Base-by-base conservation (phyloP, 371 early-diverging fungal species). In the Choanephora cucurbitarum region DNA sequence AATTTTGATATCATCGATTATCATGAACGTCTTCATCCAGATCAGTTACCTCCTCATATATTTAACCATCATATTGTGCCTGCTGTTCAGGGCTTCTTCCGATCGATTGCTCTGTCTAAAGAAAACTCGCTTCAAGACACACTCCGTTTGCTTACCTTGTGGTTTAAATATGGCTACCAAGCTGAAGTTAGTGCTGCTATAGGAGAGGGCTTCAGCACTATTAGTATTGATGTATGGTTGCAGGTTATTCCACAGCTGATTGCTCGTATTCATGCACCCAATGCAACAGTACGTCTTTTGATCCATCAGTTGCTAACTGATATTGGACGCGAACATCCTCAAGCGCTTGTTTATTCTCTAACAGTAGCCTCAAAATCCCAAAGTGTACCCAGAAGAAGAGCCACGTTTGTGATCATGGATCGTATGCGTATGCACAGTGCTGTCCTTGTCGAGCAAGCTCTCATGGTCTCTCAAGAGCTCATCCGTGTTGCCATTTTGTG, bases 231-330 rank as follows among this genome's bases (percentile, higher is more conserved):
- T 49, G 96, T 96, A 0, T 98, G 98, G 99, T 77, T 98, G 24
- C 95, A 98, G 71, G 99, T 98, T 17, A 98, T 99, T 62, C 99
- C 99, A 10, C 98, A 97, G 77, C 73, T 99, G 24, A 96, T 99
- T 80, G 99, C 98, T 0, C 87, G 98, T 55, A 96, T 98, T 58
- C 95, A 97, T 62, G 88, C 93, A 0, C 86, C 89, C 10, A 88
- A 80, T 52, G 82, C 88, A 4, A 84, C 90, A 56, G 94, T 97
- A 0, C 87, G 96, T 44, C 75, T 85, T 11, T 76, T 98, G 44
- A 91, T 98, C 52, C 93, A 94, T 62, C 93, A 94, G 46, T 66
- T 98, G 45, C 72, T 99, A 58, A 84, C 89, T 1, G 97, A 96
- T 54, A 91, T 99, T 40, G 98, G 97, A 32, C 89, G 92, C 57